These are phyloP conservation scores for Acacia melanoxylon DNA, from an alignment of 306 rosid species.

Conservation along the genomic window DNA sequence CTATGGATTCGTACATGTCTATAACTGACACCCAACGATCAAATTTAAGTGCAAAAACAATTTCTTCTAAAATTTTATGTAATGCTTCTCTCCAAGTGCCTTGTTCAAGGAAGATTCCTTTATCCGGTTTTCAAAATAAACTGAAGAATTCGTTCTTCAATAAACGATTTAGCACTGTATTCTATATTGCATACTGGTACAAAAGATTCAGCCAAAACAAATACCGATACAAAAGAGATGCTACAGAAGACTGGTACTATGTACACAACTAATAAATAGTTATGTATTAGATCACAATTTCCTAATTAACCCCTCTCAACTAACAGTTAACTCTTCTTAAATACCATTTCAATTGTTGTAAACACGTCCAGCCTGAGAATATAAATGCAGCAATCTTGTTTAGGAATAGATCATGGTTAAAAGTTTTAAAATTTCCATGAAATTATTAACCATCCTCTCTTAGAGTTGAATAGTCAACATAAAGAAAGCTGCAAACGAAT, in stretches of 20 bases:
- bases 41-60: constrained; percentile 18
- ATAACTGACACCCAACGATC: neutral
- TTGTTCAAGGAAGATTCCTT: constrained; percentile 11
- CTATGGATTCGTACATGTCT: neutral
- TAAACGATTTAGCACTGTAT: neutral
- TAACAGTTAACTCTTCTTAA: neutral
- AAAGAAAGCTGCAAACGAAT: neutral
- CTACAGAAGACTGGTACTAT: neutral
- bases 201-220: neutral
- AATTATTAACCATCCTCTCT: neutral
- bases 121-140: neutral
- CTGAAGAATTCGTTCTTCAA: neutral
- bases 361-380: neutral
- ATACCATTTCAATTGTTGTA: neutral
- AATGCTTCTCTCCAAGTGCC: constrained; percentile 1
- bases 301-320: neutral
- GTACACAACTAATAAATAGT: neutral
- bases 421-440: neutral
- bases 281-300: neutral
- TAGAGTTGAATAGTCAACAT: neutral
- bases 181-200: neutral
- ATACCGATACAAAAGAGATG: neutral
- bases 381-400: neutral
- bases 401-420: neutral
- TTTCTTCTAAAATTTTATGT: constrained; percentile 1